Conservation (phyloP, 139 green algal species). For the Deuterostichococcus epilithicus region DNA sequence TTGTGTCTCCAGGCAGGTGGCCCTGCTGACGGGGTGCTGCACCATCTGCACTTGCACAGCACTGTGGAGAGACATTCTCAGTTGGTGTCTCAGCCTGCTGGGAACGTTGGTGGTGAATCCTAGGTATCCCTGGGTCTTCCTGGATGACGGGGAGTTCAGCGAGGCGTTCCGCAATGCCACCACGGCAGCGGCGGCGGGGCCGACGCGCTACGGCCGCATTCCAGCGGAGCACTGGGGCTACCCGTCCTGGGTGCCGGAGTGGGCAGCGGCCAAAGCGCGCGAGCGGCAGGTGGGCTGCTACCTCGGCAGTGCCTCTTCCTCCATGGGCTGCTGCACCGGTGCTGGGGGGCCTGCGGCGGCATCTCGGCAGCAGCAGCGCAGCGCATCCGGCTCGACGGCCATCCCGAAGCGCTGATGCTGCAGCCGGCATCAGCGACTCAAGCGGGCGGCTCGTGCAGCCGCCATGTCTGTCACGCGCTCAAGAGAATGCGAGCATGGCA, state of each 20-base stretch:
- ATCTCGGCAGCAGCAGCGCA: not conserved
- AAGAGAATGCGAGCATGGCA: too few species aligned
- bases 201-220: conserved; percentile 23
- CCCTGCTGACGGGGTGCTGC: too few species aligned
- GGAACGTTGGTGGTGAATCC: too few species aligned
- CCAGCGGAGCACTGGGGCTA: conserved; percentile 26
- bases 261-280: conserved; percentile 5
- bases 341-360: not conserved
- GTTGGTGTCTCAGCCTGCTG: too few species aligned
- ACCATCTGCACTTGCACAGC: too few species aligned
- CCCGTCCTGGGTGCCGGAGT: conserved; percentile 14
- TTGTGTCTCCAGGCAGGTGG: too few species aligned
- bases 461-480: too few species aligned
- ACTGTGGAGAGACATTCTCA: too few species aligned
- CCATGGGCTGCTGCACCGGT: not conserved
- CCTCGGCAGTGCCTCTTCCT: not conserved
- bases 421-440: too few species aligned
- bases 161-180: conserved; percentile 5
- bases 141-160: conserved; percentile 18
- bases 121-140: conserved; percentile 20
- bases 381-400: not conserved
- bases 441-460: too few species aligned
- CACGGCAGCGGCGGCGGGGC: not conserved
- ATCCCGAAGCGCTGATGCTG: not conserved
- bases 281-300: not conserved